Evolutionary conservation across 2,329 filamentous ascomycete species (phyloP).

Genomic region (Coniella vitis): DNA sequence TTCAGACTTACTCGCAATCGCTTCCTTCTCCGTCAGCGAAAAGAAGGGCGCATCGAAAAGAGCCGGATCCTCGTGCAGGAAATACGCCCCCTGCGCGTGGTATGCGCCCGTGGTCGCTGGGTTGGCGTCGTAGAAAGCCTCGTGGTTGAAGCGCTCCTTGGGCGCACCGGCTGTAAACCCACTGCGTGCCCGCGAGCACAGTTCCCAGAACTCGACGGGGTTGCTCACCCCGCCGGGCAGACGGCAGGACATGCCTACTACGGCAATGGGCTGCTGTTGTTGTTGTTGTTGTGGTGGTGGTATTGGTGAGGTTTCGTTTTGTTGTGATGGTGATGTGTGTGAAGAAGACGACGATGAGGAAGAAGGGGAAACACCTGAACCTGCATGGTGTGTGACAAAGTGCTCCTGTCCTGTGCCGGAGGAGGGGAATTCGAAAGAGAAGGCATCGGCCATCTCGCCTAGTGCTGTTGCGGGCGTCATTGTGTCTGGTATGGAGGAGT

Average conservation of each 20-base stretch:
- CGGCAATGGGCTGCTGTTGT: constrained; percentile 32
- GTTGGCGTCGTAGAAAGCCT: constrained; percentile 34
- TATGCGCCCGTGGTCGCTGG: constrained; percentile 34
- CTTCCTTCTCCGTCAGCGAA: constrained; percentile 43
- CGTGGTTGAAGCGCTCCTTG: constrained; percentile 39
- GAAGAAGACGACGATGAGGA: too few species aligned
- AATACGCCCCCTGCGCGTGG: constrained; percentile 33
- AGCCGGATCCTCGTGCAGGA: constrained; percentile 38
- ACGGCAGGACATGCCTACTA: constrained; percentile 42
- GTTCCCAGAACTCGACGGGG: constrained; percentile 38
- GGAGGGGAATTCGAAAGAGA: neutral
- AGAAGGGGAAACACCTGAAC: too few species aligned
- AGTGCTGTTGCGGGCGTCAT: neutral
- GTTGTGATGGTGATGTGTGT: too few species aligned
- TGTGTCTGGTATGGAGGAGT: constrained; percentile 15
- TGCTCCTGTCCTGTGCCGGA: neutral
- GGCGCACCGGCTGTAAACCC: constrained; percentile 35
- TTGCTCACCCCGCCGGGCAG: constrained; percentile 36
- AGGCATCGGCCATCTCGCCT: neutral
- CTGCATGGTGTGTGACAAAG: neutral
- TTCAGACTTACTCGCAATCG: constrained; percentile 20
- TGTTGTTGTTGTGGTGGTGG: too few species aligned
- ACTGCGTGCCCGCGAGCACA: constrained; percentile 32
- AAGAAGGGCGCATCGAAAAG: constrained; percentile 48
- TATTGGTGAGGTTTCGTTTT: too few species aligned